Evolutionary conservation across 352 stramenopile genomes (phyloP), one percentile per base, ranked within the genome.

Genomic region (Discostella stelligera): DNA sequence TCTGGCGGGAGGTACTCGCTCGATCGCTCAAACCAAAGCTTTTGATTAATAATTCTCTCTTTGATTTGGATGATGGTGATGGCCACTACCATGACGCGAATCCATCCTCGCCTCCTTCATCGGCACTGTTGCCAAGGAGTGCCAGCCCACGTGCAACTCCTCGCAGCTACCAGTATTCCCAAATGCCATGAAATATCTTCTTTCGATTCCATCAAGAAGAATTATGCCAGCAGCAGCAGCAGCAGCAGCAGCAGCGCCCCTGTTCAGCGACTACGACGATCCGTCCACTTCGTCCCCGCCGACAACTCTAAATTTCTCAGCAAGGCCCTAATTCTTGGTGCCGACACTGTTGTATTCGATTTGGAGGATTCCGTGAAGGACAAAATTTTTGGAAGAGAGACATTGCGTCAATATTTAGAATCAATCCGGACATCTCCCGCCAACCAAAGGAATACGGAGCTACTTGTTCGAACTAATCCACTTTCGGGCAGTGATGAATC

Each of bases 401-500:
- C 50, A n/a, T 10, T 84, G 20, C 39, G 25, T 21, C 39, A 49
- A 48, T 83, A 79, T 60, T 49, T 83, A 9, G 30, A 74, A 44
- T 44, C 37, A 14, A 44, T 44, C 37, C 1, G 14, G 11, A n/a
- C n/a, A 9, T 56, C 6, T 21, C 14, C 13, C 6, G 10, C n/a
- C 25, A 27, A 23, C 9, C 9, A 20, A 30, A 11, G 10, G 6
- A 49, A 20, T 6, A 68, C 58, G 6, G 77, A 84, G 53, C 27
- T 84, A 9, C 32, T 84, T 18, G 77, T 84, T 30, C 50, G 77
- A 23, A 84, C 80, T 48, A 84, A 84, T 77, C 77, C 77, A 21
- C 41, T 84, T 8, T 76, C 68, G 0, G 60, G 48, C 0, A 41
- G 6, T 25, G 46, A 52, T 21, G 52, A 67, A n/a, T 9, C 54